These are phyloP conservation scores for Phyllachora maydis DNA, from an alignment of 2,329 filamentous ascomycete genomes.

Conservation along the genomic window DNA sequence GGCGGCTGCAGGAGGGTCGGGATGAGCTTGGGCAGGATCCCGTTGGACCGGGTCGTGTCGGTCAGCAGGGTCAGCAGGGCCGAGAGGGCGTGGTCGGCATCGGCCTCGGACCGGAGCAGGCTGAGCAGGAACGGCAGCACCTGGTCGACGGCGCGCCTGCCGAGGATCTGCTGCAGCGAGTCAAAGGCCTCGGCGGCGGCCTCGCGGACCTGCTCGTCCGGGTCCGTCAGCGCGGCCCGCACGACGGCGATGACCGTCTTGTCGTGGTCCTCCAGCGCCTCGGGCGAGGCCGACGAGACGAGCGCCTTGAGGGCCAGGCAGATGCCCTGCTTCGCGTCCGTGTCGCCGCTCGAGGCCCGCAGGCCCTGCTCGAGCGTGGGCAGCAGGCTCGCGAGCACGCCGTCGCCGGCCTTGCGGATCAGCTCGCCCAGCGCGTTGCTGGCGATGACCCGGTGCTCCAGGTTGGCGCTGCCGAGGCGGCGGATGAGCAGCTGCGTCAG, in stretches of 20 bases:
- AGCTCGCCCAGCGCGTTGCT: conserved; percentile 92
- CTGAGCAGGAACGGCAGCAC: conserved; percentile 83
- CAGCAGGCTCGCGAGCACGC: conserved; percentile 68
- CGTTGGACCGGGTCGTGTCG: conserved; percentile 81
- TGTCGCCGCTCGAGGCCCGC: conserved; percentile 69
- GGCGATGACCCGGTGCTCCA: conserved; percentile 98
- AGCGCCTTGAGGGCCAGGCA: conserved; percentile 91
- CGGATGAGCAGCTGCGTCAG: conserved; percentile 89
- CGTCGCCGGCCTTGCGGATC: conserved; percentile 90
- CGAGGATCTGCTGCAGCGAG: conserved; percentile 77
- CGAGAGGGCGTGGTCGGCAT: conserved; percentile 80
- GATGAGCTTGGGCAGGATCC: conserved; percentile 89
- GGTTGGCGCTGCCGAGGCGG: conserved; percentile 82
- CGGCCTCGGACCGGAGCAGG: conserved; percentile 65
- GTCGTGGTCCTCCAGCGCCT: conserved; percentile 84
- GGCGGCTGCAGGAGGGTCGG: conserved; percentile 80
- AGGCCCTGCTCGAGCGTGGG: conserved; percentile 86
- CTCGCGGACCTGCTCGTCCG: conserved; percentile 75
- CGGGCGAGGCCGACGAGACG: conserved; percentile 70
- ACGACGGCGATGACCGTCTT: conserved; percentile 90
- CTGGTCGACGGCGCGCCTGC: conserved; percentile 87
- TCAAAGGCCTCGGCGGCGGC: conserved; percentile 96
- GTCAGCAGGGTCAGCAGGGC: conserved; percentile 87
- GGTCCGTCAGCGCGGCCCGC: conserved; percentile 77
- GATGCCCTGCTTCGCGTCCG: conserved; percentile 89